These are phyloP conservation scores for Colletotrichum salicis DNA, from an alignment of 2,329 filamentous ascomycete genomes.

Conservation along the genomic window DNA sequence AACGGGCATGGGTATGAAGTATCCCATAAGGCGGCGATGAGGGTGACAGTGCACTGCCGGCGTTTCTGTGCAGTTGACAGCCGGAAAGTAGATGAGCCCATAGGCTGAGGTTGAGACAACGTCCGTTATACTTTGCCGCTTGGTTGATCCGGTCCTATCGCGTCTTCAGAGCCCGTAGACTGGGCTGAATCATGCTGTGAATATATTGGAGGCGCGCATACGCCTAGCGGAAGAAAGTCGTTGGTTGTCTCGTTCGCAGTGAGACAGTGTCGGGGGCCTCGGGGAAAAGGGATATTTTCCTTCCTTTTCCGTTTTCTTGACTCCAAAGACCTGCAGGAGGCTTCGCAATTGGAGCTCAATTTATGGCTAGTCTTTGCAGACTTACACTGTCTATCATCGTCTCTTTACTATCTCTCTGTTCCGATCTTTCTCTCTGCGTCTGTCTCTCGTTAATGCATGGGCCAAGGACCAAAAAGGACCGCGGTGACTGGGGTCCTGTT, in stretches of 20 bases:
- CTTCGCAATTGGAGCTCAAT: background rate
- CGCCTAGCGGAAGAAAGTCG: background rate
- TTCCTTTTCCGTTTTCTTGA: background rate
- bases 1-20: background rate
- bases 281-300: background rate
- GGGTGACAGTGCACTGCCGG: background rate
- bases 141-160: background rate
- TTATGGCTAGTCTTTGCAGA: background rate
- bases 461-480: background rate
- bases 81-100: background rate
- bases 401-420: background rate
- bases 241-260: too few relatives aligned
- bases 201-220: background rate
- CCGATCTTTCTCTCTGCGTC: background rate
- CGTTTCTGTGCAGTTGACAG: background rate
- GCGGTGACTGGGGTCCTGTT: background rate
- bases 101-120: background rate
- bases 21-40: background rate
- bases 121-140: background rate
- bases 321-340: constrained; percentile 10
- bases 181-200: background rate
- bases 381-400: background rate
- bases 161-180: background rate
- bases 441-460: too few relatives aligned
- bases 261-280: background rate